Evolutionary conservation across 129 eudicot genomes (phyloP).

Genomic region (Arctium minus): DNA sequence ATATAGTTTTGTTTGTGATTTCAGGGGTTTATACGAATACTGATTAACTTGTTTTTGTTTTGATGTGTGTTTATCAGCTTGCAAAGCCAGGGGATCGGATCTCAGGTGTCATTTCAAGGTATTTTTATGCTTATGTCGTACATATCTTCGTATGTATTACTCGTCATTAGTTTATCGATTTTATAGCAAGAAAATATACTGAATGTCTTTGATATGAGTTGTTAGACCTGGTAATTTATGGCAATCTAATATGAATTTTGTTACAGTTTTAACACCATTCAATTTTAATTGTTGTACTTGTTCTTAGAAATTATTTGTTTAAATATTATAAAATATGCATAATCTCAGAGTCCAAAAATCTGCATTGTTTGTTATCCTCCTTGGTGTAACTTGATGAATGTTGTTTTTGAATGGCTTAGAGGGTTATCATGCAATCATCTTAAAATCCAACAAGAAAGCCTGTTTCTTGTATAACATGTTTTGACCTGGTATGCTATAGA

Average conservation of each 20-base stretch:
- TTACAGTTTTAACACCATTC: background rate
- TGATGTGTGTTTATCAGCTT: slow-evolving; percentile 35
- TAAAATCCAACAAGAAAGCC: background rate
- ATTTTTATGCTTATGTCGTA: background rate
- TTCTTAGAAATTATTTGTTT: background rate
- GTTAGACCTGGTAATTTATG: background rate
- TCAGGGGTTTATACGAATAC: background rate
- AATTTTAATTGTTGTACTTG: background rate
- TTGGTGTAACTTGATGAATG: background rate
- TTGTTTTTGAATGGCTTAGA: background rate
- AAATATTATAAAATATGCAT: background rate
- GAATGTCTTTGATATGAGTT: background rate
- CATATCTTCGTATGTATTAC: background rate
- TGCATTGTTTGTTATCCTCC: background rate
- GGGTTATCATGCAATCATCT: background rate
- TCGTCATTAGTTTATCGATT: background rate
- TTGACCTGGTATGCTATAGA: background rate
- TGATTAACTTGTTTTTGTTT: background rate
- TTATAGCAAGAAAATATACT: background rate
- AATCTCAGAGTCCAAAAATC: background rate
- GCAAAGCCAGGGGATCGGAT: slow-evolving; percentile 68
- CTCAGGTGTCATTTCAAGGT: slow-evolving; percentile 78
- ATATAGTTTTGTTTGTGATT: background rate
- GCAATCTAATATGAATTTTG: background rate
- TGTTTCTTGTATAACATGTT: background rate